Conservation (phyloP, 2,329 filamentous ascomycete species). For the Penicillium sp. region DNA sequence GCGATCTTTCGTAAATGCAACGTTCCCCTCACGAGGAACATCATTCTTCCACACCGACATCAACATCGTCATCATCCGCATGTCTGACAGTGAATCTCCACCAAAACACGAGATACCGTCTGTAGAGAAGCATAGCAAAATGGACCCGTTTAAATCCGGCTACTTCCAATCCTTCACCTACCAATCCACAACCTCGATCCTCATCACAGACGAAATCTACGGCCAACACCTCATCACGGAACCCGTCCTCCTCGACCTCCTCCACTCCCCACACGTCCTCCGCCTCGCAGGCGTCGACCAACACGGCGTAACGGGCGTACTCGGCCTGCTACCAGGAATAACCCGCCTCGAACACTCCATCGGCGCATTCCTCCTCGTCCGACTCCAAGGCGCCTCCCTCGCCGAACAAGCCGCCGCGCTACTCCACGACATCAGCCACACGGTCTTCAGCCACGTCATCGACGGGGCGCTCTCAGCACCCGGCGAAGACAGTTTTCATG, state of each 20-base stretch:
- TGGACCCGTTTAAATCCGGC: neutral
- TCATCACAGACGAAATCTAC: conserved; percentile 43
- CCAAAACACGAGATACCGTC: no score
- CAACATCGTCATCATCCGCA: neutral
- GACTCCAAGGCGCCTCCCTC: conserved; percentile 39
- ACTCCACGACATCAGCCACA: conserved; percentile 48
- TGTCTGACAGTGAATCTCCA: neutral
- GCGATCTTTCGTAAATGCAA: no score
- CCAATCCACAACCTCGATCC: conserved; percentile 3
- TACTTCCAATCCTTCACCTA: neutral
- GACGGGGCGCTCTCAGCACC: conserved; percentile 45
- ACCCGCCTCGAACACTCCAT: conserved; percentile 49
- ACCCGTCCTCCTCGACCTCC: conserved; percentile 43
- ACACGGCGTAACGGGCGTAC: conserved; percentile 43
- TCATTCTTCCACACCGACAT: neutral
- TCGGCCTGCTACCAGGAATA: conserved; percentile 40
- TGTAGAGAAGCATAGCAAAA: neutral
- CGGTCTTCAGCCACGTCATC: conserved; percentile 47
- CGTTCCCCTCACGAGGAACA: neutral
- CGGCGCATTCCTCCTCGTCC: conserved; percentile 46
- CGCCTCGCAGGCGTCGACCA: conserved; percentile 44
- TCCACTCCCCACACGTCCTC: conserved; percentile 37
- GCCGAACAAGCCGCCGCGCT: conserved; percentile 47
- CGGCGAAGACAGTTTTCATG: conserved; percentile 46
- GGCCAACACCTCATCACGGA: conserved; percentile 40